phyloP scores from a whole-genome alignment of 2,329 filamentous ascomycete genomes.

The Hypoxylon sp. region DNA sequence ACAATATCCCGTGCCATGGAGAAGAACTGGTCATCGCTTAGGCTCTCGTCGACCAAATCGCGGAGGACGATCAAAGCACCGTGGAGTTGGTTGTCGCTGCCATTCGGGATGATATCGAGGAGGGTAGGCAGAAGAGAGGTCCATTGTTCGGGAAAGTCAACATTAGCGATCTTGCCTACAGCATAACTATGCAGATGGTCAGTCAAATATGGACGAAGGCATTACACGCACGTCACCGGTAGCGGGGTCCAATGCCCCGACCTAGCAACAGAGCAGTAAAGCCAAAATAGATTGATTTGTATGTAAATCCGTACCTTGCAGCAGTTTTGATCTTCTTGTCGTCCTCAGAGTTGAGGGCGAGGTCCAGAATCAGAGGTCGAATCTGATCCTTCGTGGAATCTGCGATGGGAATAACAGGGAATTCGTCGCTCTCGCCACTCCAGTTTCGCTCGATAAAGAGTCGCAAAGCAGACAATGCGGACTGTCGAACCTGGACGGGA shows the following conservation, averaged over 20 bases:
- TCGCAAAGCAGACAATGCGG: slow-evolving; percentile 83
- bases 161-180: slow-evolving; percentile 92
- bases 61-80: slow-evolving; percentile 88
- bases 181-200: slow-evolving; percentile 63
- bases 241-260: not conserved
- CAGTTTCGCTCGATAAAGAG: slow-evolving; percentile 88
- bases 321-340: slow-evolving; percentile 89
- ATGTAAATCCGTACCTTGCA: slow-evolving; percentile 75
- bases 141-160: slow-evolving; percentile 96
- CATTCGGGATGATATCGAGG: slow-evolving; percentile 80
- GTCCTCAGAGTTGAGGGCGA: slow-evolving; percentile 78
- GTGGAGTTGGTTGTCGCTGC: slow-evolving; percentile 84
- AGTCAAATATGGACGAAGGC: slow-evolving; percentile 14
- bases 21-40: slow-evolving; percentile 97
- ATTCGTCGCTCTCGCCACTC: slow-evolving; percentile 81
- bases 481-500: slow-evolving; percentile 81
- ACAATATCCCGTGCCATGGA: slow-evolving; percentile 87
- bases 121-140: slow-evolving; percentile 86
- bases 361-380: slow-evolving; percentile 78
- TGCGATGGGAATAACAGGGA: slow-evolving; percentile 71
- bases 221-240: not conserved
- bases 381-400: slow-evolving; percentile 81
- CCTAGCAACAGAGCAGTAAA: slow-evolving; percentile 4
- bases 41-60: slow-evolving; percentile 91
- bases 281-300: not conserved